Base-by-base conservation (phyloP, 805 yeast genomes). In the Ogataea parapolymorpha region DNA sequence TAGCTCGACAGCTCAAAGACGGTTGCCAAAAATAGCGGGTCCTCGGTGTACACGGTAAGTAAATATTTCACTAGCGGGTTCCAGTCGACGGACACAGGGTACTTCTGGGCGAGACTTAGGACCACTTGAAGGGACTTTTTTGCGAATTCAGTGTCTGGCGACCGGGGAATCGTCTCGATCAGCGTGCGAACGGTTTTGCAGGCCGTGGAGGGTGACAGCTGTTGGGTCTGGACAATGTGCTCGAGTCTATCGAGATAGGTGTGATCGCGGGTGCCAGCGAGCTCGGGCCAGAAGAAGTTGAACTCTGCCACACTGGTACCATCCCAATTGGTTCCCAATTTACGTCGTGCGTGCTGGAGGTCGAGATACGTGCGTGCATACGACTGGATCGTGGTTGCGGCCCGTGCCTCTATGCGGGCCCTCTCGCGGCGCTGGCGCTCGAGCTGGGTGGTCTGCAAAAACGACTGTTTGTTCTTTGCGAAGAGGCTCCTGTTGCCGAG, bases 401-500 rank as follows among this genome's bases (percentile, higher is more conserved):
- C 75, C 26, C 61, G 66, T 28, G 71, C 75, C 35, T 70, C 73
- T 11, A 58, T 53, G 16, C 85, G 70, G 12, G 66, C 72, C 24
- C 65, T 58, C 42, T 85, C 89, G 42, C 97, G 72, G 44, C 72
- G 73, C 43, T 70, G 72, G 28, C 97, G 70, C 46, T 85, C 88
- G 28, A 65, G 65, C 50, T 77, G 77, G 4, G 95, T 80, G 48
- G 75, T 79, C 43, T 74, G 76, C n/a, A 91, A 62, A 37, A 73
- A 68, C 50, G 72, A 59, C 41, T 66, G 51, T 44, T 69, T 61
- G 59, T 72, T 54, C 46, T 63, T 39, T 38, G 61, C 42, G 6
- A 39, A 13, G 17, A 57, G 44, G 12, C 42, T 45, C 16, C 67
- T 42, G 32, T 54, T 54, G 53, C 61, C 61, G 60, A 78, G 70